Evolutionary conservation across 495 filamentous ascomycete genomes (phyloP).

Genomic region (Tuber indicum): DNA sequence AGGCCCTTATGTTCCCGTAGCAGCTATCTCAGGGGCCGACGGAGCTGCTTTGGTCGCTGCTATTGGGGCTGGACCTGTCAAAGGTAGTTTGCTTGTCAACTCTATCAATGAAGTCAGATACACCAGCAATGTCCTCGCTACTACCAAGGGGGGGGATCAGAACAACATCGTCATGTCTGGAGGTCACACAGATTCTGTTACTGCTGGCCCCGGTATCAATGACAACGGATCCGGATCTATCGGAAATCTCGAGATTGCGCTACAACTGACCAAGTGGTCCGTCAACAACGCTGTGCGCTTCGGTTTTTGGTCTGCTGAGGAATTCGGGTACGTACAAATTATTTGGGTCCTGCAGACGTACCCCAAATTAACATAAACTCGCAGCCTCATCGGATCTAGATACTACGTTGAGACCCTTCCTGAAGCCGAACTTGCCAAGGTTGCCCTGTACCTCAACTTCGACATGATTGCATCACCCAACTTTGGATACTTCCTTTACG

Average conservation of each 20-base stretch:
- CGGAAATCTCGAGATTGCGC: slow-evolving; percentile 58
- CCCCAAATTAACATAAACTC: slow-evolving; percentile 26
- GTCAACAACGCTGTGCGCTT: slow-evolving; percentile 65
- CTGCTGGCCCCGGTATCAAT: slow-evolving; percentile 59
- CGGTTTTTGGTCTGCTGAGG: slow-evolving; percentile 62
- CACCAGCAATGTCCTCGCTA: slow-evolving; percentile 62
- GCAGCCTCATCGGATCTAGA: slow-evolving; percentile 54
- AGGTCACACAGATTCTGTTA: slow-evolving; percentile 64
- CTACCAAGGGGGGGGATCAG: slow-evolving; percentile 58
- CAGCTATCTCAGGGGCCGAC: slow-evolving; percentile 51
- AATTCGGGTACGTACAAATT: slow-evolving; percentile 14
- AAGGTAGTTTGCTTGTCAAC: slow-evolving; percentile 41
- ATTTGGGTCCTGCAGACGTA: background rate
- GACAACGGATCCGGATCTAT: slow-evolving; percentile 63
- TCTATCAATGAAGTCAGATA: slow-evolving; percentile 48
- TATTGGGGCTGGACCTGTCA: slow-evolving; percentile 42
- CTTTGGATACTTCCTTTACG: slow-evolving; percentile 61
- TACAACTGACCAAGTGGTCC: slow-evolving; percentile 52
- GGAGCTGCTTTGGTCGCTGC: slow-evolving; percentile 48
- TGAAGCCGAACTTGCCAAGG: slow-evolving; percentile 50
- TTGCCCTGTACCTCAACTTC: slow-evolving; percentile 66
- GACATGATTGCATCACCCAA: slow-evolving; percentile 75
- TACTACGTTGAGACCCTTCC: slow-evolving; percentile 53
- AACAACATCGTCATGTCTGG: slow-evolving; percentile 59
- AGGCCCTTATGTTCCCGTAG: slow-evolving; percentile 50